Evolutionary conservation across 352 stramenopile species (phyloP).

Genomic region (Halophytophthora batemanensis): DNA sequence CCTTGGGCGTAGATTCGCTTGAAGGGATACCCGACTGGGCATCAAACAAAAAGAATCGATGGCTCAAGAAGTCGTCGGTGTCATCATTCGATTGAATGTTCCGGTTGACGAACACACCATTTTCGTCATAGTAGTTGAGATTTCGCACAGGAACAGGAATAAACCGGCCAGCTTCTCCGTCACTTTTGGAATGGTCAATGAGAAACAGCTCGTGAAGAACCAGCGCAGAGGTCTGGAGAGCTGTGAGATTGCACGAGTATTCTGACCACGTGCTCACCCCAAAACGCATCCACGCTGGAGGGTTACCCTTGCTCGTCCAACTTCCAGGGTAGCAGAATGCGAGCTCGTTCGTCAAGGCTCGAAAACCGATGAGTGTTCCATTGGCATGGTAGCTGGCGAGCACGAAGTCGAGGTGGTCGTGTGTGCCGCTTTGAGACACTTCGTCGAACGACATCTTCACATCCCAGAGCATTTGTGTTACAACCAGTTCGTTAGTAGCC

Average conservation of each 20-base stretch:
- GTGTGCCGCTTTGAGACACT: conserved; percentile 30
- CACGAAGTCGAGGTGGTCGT: conserved; percentile 79
- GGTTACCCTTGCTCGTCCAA: conserved; percentile 7
- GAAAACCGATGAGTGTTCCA: conserved; percentile 80
- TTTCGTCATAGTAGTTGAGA: conserved; percentile 72
- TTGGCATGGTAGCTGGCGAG: conserved; percentile 87
- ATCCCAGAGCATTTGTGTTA: background rate
- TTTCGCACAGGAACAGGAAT: conserved; percentile 89
- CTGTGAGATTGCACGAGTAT: conserved; percentile 69
- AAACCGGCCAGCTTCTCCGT: conserved; percentile 47
- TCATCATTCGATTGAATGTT: conserved; percentile 57
- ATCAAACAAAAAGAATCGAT: conserved; percentile 93
- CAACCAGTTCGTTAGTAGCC: background rate
- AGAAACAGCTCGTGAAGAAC: conserved; percentile 91
- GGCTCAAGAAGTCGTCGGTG: conserved; percentile 82
- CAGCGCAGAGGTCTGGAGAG: conserved; percentile 39
- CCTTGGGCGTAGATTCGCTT: conserved; percentile 42
- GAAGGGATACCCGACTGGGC: conserved; percentile 55
- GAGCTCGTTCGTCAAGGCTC: conserved; percentile 72
- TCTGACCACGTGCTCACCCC: conserved; percentile 51
- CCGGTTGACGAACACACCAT: conserved; percentile 68
- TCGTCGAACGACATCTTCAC: conserved; percentile 82
- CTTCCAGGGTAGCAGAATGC: conserved; percentile 59
- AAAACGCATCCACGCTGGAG: conserved; percentile 78
- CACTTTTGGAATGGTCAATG: conserved; percentile 68